Percentiles rank a stretch among this genome's conserved stretches.
Evolutionary conservation across 768 basidiomycete genomes (phyloP).

Genomic region (Pholiota molesta): DNA sequence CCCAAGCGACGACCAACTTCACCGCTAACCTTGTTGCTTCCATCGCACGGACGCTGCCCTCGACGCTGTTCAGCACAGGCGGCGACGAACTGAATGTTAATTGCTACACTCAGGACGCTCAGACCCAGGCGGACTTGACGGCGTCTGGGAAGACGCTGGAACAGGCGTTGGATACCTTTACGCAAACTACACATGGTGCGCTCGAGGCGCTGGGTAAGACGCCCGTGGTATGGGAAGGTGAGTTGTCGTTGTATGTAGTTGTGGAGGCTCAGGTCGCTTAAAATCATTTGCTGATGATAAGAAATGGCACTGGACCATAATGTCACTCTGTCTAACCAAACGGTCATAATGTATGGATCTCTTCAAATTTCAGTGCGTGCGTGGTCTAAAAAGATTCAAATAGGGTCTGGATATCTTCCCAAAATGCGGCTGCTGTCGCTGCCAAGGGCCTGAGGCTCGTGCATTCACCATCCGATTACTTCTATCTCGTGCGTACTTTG

Average conservation of each 20-base stretch:
- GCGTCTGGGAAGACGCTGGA: slow-evolving; percentile 54
- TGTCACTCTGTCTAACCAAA: slow-evolving; percentile 49
- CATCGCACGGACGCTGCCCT: slow-evolving; percentile 54
- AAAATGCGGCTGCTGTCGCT: slow-evolving; percentile 59
- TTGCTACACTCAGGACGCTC: slow-evolving; percentile 66
- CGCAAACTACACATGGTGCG: slow-evolving; percentile 57
- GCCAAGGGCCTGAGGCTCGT: slow-evolving; percentile 63
- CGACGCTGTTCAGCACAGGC: slow-evolving; percentile 74
- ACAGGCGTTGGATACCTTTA: slow-evolving; percentile 67
- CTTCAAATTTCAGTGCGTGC: background rate
- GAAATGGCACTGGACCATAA: slow-evolving; percentile 68
- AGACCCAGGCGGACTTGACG: slow-evolving; percentile 60
- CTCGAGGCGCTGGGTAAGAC: slow-evolving; percentile 64
- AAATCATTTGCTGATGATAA: slow-evolving; percentile 37
- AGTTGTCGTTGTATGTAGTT: slow-evolving; percentile 8
- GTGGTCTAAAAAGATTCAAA: background rate
- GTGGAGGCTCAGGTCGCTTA: slow-evolving; percentile 27
- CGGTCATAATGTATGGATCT: slow-evolving; percentile 55
- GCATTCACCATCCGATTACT: slow-evolving; percentile 74
- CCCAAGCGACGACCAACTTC: slow-evolving; percentile 61
- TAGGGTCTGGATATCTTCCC: slow-evolving; percentile 76
- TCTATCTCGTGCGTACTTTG: slow-evolving; percentile 60
- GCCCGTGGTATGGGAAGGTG: slow-evolving; percentile 83
- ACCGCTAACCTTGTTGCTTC: slow-evolving; percentile 53
- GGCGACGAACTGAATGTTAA: slow-evolving; percentile 79